Evolutionary conservation across 108 stramenopile species (phyloP).

Genomic region (Nitzschia inconspicua): DNA sequence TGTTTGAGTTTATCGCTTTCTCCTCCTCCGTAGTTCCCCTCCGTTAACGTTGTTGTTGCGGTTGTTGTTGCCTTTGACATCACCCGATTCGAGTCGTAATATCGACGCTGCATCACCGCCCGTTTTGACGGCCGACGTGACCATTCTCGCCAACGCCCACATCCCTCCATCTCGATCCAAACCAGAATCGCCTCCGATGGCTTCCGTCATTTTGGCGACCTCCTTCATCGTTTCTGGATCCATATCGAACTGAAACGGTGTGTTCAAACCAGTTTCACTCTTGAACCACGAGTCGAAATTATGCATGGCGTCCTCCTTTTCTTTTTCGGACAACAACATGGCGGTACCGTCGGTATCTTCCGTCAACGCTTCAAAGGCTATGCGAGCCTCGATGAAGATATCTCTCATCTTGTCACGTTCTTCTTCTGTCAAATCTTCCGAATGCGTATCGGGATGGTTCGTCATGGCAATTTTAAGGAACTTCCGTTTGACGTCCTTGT

Average conservation of each 20-base stretch:
- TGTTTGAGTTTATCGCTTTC: slow-evolving; percentile 22
- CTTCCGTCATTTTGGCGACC: slow-evolving; percentile 73
- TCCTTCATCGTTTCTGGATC: slow-evolving; percentile 82
- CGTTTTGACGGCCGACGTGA: slow-evolving; percentile 58
- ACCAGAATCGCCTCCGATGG: slow-evolving; percentile 48
- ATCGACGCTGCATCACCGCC: slow-evolving; percentile 61
- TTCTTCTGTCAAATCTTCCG: slow-evolving; percentile 22
- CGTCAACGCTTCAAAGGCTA: slow-evolving; percentile 63
- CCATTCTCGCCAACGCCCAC: slow-evolving; percentile 83
- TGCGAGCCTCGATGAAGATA: slow-evolving; percentile 62
- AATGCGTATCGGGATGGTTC: slow-evolving; percentile 73
- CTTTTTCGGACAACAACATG: slow-evolving; percentile 35
- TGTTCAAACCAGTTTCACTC: slow-evolving; percentile 66
- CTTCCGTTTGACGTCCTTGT: slow-evolving; percentile 67
- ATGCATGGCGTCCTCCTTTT: slow-evolving; percentile 31
- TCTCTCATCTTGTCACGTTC: slow-evolving; percentile 43
- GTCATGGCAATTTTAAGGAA: slow-evolving; percentile 83
- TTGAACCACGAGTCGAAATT: slow-evolving; percentile 79
- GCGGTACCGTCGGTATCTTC: slow-evolving; percentile 58
- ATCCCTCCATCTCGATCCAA: slow-evolving; percentile 86
- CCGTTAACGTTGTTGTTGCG: too few relatives aligned
- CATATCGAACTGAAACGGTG: slow-evolving; percentile 69
- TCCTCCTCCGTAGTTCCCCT: slow-evolving; percentile 27
- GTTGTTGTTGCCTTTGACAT: slow-evolving; percentile 16
- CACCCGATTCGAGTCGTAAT: slow-evolving; percentile 70